Evolutionary conservation across 2,329 filamentous ascomycete species (phyloP), one percentile per base, ranked within the genome.

Genomic region (Pyrenophora tritici-repentis): DNA sequence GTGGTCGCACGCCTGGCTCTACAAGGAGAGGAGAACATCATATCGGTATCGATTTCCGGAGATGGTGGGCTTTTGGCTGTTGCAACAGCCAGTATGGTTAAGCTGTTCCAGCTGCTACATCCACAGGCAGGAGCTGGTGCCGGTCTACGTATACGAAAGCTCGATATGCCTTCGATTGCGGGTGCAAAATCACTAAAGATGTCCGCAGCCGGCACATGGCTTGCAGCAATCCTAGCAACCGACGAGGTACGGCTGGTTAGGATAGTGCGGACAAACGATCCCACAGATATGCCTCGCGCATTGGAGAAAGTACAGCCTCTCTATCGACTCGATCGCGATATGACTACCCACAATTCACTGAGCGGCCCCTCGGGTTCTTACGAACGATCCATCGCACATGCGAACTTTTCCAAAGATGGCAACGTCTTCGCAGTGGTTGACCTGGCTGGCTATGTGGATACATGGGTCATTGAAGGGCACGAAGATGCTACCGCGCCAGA

Each of bases 371-470:
- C 90, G 46, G 88, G 87, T n/a, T 76, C 77, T 20, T 97, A 97
- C 73, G 85, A 91, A 56, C 83, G 88, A 68, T 87, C 81, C 37
- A 86, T 97, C 59, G 86, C 83, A 31, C 87, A 90, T 46, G 73
- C 87, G 20, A 81, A 86, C 2, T 97, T 97, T 72, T 92, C 91
- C 8, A 79, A 86, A 4, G 88, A 96, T 69, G 90, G 89, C 68
- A 85, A 83, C 59, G 83, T 96, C 56, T 77, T 97, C 39, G 91
- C 88, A 7, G 84, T 86, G 24, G 86, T 88, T 40, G 93, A 97
- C 71, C 75, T 97, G 44, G 86, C 88, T 36, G 94, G 94, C 36
- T 91, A 87, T 72, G 80, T 97, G 26, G 92, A 97, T 68, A 91
- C 87, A 14, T 99, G 92, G 89, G 76, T 91, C 1, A 75, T 96